Base-by-base conservation (phyloP, 1,139 yeast genomes). In the Magnusiomyces paraingens region DNA sequence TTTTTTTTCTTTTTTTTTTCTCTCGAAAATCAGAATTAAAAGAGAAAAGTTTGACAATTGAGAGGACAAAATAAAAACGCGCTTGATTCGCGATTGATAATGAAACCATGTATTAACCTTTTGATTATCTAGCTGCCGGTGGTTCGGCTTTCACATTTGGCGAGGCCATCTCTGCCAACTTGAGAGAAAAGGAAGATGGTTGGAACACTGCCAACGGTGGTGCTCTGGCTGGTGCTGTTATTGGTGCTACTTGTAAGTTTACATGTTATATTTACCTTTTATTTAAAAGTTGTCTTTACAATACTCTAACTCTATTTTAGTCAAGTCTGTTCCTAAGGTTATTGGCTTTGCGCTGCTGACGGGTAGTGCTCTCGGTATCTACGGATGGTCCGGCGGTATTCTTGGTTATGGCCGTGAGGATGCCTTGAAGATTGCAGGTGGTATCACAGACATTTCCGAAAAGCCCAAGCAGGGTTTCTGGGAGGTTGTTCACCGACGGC, bases 401-500 rank as follows among this genome's bases (percentile, higher is more conserved):
- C 59, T 60, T 49, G 72, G 73, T 53, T 66, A 72, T 46, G 76
- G 73, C 51, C 69, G 70, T 49, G 64, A 66, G 51, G 62, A 69
- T 51, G 65, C 72, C 49, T 62, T 65, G 50, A 52, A 58, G 52
- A 61, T 63, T 46, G 62, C 64, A 41, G 72, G 71, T 46, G 64
- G 64, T 43, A 52, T 57, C 45, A 61, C 60, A 12, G 61, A 66
- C 58, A 59, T 64, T 26, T 73, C 67, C 55, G 74, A 75, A 55
- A 75, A 73, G 56, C 73, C 72, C 56, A 79, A 79, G 67, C 93
- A 85, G 71, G 82, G 83, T 41, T 86, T 86, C 73, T 87, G 91
- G 90, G 94, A 86, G 61, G 83, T 84, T 48, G 82, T 83, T 71
- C 81, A 83, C 73, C 83, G 95, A 76, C 81, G 88, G 67, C 95